phyloP scores from a whole-genome alignment of 495 filamentous ascomycete species.

The Lindgomyces ingoldianus region DNA sequence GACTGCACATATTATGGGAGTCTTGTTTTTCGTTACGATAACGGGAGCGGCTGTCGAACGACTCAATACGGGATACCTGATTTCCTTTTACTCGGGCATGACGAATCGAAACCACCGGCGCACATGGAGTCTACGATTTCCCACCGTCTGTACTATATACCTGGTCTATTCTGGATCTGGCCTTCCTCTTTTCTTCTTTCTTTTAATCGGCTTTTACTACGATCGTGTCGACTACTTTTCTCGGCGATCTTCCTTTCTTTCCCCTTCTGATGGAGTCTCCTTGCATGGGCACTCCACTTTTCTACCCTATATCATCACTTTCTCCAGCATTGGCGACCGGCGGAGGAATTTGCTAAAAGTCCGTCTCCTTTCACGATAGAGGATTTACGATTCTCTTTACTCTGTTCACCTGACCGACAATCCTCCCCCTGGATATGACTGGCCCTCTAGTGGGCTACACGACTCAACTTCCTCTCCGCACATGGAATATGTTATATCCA shows the following conservation, averaged over 20 bases:
- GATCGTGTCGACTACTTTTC: neutral
- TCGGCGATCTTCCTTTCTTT: conserved; percentile 11
- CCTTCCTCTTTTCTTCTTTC: conserved; percentile 14
- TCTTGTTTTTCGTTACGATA: conserved; percentile 29
- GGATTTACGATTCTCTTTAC: conserved; percentile 25
- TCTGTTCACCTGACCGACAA: neutral
- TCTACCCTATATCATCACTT: conserved; percentile 3
- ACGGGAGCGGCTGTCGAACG: conserved; percentile 31
- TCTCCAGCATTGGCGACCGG: conserved; percentile 22
- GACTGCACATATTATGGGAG: conserved; percentile 32
- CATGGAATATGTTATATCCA: neutral
- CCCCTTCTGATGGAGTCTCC: conserved; percentile 2
- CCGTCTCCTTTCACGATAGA: conserved; percentile 28
- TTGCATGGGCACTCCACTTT: neutral
- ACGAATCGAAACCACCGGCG: conserved; percentile 36
- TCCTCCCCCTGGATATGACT: conserved; percentile 24
- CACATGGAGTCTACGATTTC: conserved; percentile 33
- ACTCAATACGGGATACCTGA: conserved; percentile 38
- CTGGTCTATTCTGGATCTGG: conserved; percentile 30
- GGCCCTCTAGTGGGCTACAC: neutral
- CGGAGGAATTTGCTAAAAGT: conserved; percentile 36
- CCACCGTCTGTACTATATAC: conserved; percentile 37
- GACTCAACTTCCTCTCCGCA: neutral
- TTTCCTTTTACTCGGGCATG: conserved; percentile 32
- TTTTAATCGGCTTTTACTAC: conserved; percentile 11